These are phyloP conservation scores for Tylopilus felleus DNA, from an alignment of 768 basidiomycete species.

Conservation along the genomic window DNA sequence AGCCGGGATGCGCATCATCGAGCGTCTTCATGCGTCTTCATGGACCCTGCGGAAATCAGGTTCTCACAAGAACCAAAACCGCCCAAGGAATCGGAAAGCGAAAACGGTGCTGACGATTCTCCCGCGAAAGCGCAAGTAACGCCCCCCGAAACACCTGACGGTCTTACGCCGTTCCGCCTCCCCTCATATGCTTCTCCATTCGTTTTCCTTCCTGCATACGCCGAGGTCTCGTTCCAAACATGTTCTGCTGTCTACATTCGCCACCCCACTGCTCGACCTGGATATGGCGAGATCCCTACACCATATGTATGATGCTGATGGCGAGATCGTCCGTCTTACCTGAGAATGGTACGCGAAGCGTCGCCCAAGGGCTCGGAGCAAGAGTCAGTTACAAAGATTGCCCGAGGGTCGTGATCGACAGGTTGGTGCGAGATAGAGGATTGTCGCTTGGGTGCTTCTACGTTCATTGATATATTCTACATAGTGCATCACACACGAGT, in stretches of 20 bases:
- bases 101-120: not conserved
- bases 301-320: conserved; percentile 97
- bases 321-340: conserved; percentile 85
- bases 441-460: not conserved
- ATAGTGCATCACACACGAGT: conserved; percentile 2
- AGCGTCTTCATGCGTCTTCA: too few relatives aligned
- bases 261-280: conserved; percentile 94
- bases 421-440: conserved; percentile 19
- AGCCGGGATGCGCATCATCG: too few relatives aligned
- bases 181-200: conserved; percentile 86
- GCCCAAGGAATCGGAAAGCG: too few relatives aligned
- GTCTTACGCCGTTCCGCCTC: conserved; percentile 74
- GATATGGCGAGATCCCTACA: conserved; percentile 92
- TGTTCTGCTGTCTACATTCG: conserved; percentile 93
- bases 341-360: conserved; percentile 96
- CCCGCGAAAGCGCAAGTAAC: not conserved
- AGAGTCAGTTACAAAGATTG: conserved; percentile 58
- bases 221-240: conserved; percentile 78
- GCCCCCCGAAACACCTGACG: conserved; percentile 6
- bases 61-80: too few relatives aligned
- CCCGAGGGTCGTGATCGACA: conserved; percentile 58
- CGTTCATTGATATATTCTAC: not conserved
- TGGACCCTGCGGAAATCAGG: too few relatives aligned
- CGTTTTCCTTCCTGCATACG: conserved; percentile 90
- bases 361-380: conserved; percentile 64